Evolutionary conservation across 2,329 filamentous ascomycete species (phyloP), one percentile per base, ranked within the genome.

Genomic region (Xylariaceae sp.): DNA sequence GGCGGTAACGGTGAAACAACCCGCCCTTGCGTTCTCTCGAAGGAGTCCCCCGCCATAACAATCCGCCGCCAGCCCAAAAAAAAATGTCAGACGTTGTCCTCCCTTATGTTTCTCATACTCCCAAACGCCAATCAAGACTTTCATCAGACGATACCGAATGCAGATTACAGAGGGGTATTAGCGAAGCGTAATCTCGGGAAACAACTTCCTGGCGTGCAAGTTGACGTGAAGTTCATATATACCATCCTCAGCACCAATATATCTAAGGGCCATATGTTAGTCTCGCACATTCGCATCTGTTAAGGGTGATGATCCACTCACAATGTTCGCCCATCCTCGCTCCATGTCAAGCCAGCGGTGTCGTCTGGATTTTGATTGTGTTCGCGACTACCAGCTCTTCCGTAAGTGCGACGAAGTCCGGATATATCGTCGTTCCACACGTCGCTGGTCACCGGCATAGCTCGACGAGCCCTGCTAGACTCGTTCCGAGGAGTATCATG

Each of bases 211-310:
- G 54, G 76, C 79, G 47, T 82, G 78, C 18, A 86, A 65, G 68
- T 91, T 86, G 61, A 93, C 80, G 32, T 80, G 81, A 65, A 90
- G 85, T 73, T 92, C 88, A 66, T 90, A 90, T 51, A 93, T 88
- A 53, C 89, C 89, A 63, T 90, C 86, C 68, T 90, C 86, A 32
- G 85, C 82, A 19, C 82, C 86, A 41, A 87, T 76, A 64, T 82
- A 88, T 52, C 85, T 88, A 10, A 49, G 3, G 19, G 40, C 14
- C 19, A 7, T n/a, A 18, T 9, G 55, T 32, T 18, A 45, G 65
- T 70, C 50, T 71, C 70, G 54, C 46, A 44, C 44, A 20, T 44
- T 41, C 7, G 6, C n/a, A 26, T 52, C 5, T 2, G 48, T 37
- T 3, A 49, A 55, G 40, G 44, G 44, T 50, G 19, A 40, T 32